Conservation (phyloP, 768 basidiomycete genomes). For the Macrolepiota fuliginosa region DNA sequence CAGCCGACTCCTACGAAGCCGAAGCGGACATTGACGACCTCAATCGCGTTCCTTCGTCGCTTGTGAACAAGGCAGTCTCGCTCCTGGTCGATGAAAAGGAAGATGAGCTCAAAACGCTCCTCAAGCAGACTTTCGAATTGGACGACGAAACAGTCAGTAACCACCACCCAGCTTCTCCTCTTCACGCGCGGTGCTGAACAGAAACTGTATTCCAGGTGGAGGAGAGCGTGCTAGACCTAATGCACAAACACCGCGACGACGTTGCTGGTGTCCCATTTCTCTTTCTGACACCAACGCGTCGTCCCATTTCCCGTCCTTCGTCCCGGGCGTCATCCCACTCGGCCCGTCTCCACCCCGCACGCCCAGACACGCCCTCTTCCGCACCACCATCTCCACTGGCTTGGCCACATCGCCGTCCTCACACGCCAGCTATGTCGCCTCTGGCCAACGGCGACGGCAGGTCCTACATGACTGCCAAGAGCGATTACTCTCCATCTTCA, state of each 20-base stretch:
- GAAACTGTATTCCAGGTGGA: conserved; percentile 55
- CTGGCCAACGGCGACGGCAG: conserved; percentile 52
- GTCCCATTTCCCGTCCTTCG: conserved; percentile 77
- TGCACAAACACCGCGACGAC: conserved; percentile 94
- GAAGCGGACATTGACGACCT: conserved; percentile 54
- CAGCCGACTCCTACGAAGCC: conserved; percentile 53
- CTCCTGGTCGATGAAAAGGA: conserved; percentile 82
- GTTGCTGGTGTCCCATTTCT: conserved; percentile 79
- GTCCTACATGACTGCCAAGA: conserved; percentile 53
- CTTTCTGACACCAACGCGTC: conserved; percentile 75
- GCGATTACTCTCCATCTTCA: conserved; percentile 58
- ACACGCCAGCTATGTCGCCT: conserved; percentile 77
- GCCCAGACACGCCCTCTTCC: conserved; percentile 76
- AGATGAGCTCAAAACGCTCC: conserved; percentile 75
- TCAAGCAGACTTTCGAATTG: conserved; percentile 68
- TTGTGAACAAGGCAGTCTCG: conserved; percentile 70
- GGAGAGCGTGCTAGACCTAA: conserved; percentile 87
- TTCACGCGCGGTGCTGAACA: conserved; percentile 13
- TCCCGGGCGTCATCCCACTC: conserved; percentile 77
- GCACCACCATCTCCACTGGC: conserved; percentile 77
- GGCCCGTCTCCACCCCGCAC: conserved; percentile 51
- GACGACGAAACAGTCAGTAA: conserved; percentile 65
- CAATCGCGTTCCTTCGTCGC: conserved; percentile 50
- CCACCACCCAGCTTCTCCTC: conserved; percentile 4
- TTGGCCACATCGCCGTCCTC: conserved; percentile 56